A percentile compares a stretch with the other conserved stretches of the same genome.
These are phyloP conservation scores for Rhinocladiella mackenziei DNA, from an alignment of 2,329 filamentous ascomycete genomes.

Conservation along the genomic window DNA sequence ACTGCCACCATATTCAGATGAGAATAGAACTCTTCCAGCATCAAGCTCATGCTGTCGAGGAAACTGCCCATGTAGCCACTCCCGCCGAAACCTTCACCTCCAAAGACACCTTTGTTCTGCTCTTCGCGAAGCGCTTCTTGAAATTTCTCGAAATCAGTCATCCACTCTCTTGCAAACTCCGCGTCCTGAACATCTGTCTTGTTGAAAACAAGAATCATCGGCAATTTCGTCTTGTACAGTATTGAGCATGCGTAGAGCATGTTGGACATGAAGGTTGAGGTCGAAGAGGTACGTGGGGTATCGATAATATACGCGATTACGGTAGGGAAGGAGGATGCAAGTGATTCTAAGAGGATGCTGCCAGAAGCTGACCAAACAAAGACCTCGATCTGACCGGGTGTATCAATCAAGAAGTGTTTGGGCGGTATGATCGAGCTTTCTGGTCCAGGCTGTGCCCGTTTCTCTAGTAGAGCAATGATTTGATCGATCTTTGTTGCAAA, in stretches of 20 bases:
- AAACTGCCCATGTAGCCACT: constrained; percentile 95
- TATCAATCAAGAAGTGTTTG: constrained; percentile 86
- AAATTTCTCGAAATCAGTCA: constrained; percentile 97
- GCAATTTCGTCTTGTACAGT: constrained; percentile 95
- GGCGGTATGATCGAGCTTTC: constrained; percentile 61
- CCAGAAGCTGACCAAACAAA: constrained; percentile 98
- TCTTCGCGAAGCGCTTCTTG: constrained; percentile 78
- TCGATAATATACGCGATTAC: constrained; percentile 98
- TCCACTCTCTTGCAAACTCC: constrained; percentile 93
- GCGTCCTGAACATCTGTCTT: constrained; percentile 95
- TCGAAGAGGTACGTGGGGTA: constrained; percentile 86
- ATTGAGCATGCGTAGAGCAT: constrained; percentile 99
- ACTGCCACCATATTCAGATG: constrained; percentile 91
- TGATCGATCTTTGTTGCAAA: constrained; percentile 99
- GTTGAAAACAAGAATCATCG: constrained; percentile 99
- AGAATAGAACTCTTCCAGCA: constrained; percentile 96
- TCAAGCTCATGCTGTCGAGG: constrained; percentile 94
- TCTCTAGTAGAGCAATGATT: constrained; percentile 83
- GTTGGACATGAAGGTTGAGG: constrained; percentile 98
- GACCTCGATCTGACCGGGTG: constrained; percentile 95
- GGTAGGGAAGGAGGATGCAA: constrained; percentile 92
- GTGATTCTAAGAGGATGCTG: constrained; percentile 84
- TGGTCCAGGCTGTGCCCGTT: constrained; percentile 66
- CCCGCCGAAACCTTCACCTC: constrained; percentile 68
- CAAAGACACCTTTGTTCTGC: constrained; percentile 72